Percentiles rank a stretch among this genome's conserved stretches.
These are phyloP conservation scores for Pilasporangium apinafurcum DNA, from an alignment of 352 stramenopile species.

Conservation along the genomic window DNA sequence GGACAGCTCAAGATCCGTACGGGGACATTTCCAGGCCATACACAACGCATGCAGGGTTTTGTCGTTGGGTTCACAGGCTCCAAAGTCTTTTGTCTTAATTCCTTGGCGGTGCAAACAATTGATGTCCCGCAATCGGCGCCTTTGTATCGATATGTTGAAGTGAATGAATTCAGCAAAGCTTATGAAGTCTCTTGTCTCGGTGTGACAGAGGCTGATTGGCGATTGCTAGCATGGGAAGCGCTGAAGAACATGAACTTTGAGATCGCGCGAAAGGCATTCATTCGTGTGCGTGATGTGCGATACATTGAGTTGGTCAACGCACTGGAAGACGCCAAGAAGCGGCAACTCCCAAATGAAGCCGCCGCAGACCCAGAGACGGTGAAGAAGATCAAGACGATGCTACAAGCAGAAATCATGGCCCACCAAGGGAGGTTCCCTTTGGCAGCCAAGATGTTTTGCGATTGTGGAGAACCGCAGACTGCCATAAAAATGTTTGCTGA, in stretches of 20 bases:
- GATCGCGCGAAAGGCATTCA: constrained; percentile 83
- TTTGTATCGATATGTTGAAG: constrained; percentile 88
- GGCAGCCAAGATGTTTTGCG: constrained; percentile 84
- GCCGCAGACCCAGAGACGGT: constrained; percentile 20
- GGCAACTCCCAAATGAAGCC: constrained; percentile 33
- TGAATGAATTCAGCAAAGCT: constrained; percentile 81
- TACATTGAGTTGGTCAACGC: constrained; percentile 89
- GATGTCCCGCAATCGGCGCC: constrained; percentile 88
- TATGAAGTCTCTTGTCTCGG: constrained; percentile 90
- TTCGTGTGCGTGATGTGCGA: constrained; percentile 86
- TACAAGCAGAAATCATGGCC: constrained; percentile 89
- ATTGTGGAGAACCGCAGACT: constrained; percentile 70
- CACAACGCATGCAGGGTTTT: constrained; percentile 89
- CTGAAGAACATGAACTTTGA: constrained; percentile 80
- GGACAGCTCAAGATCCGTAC: constrained; percentile 90
- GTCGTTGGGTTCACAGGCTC: constrained; percentile 90
- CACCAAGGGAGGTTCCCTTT: constrained; percentile 90
- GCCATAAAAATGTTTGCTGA: constrained; percentile 94
- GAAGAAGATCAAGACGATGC: constrained; percentile 56
- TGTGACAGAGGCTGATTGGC: constrained; percentile 92
- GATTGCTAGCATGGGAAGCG: constrained; percentile 80
- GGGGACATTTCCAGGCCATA: constrained; percentile 82
- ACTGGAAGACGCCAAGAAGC: constrained; percentile 72
- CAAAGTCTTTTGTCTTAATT: constrained; percentile 91
- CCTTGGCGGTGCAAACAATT: constrained; percentile 80